A percentile compares a stretch with the other conserved stretches of the same genome.
These are phyloP conservation scores for Candolleomyces efflorescens DNA, from an alignment of 768 basidiomycete genomes.

Conservation along the genomic window DNA sequence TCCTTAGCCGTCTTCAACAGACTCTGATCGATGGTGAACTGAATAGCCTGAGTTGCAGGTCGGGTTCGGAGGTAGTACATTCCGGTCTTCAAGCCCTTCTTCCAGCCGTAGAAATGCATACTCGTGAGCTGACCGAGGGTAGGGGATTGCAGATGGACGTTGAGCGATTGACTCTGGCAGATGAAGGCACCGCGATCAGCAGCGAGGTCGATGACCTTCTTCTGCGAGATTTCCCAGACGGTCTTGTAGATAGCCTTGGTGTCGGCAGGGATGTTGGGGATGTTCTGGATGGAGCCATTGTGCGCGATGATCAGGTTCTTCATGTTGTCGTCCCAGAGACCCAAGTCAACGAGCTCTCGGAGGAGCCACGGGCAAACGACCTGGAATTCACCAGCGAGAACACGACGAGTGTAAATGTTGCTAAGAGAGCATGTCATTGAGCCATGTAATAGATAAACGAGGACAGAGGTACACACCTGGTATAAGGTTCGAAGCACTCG, in stretches of 20 bases:
- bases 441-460: conserved; percentile 8
- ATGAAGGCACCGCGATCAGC: conserved; percentile 99
- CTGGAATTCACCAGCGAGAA: conserved; percentile 99
- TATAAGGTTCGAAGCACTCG: conserved; percentile 99
- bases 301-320: conserved; percentile 99
- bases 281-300: conserved; percentile 84
- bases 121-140: conserved; percentile 89
- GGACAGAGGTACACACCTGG: conserved; percentile 50
- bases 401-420: conserved; percentile 98
- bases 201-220: conserved; percentile 95
- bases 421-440: conserved; percentile 34
- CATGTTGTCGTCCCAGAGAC: conserved; percentile 98
- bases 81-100: conserved; percentile 98
- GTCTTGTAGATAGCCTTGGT: conserved; percentile 99
- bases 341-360: conserved; percentile 93
- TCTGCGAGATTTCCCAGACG: conserved; percentile 99
- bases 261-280: conserved; percentile 83
- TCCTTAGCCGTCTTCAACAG: conserved; percentile 63
- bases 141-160: conserved; percentile 87
- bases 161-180: conserved; percentile 93
- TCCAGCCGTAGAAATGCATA: conserved; percentile 99
- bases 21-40: conserved; percentile 92
- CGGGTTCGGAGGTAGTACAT: conserved; percentile 97
- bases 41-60: conserved; percentile 92
- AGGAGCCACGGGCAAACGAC: conserved; percentile 98